Evolutionary conservation across 768 basidiomycete genomes (phyloP).

Genomic region (Megacollybia marginata): DNA sequence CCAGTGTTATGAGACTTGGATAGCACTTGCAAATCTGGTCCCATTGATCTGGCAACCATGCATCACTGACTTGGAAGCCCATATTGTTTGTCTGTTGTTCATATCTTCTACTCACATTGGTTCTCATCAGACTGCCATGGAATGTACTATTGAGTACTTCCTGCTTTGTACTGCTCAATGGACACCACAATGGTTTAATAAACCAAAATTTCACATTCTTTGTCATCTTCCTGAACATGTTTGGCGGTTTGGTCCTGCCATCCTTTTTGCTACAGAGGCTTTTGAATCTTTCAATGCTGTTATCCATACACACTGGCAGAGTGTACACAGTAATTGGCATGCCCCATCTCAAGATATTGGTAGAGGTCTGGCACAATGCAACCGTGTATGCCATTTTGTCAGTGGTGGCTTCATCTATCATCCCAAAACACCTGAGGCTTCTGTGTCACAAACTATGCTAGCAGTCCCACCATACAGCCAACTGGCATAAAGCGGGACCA

Average conservation of each 20-base stretch:
- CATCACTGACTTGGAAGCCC: constrained; percentile 23
- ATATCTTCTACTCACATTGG: background rate
- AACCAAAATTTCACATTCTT: constrained; percentile 32
- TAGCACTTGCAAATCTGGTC: constrained; percentile 22
- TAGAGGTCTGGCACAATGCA: too few relatives aligned
- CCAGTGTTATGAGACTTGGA: constrained; percentile 22
- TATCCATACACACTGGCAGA: too few relatives aligned
- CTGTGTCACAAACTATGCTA: too few relatives aligned
- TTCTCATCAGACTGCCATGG: constrained; percentile 13
- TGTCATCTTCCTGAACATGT: constrained; percentile 30
- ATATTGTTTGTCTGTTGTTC: constrained; percentile 29
- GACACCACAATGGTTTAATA: constrained; percentile 8
- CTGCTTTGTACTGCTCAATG: constrained; percentile 21
- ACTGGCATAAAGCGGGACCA: too few relatives aligned
- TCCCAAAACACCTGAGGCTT: too few relatives aligned
- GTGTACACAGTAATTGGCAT: too few relatives aligned
- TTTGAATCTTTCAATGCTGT: constrained; percentile 33
- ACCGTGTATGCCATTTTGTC: too few relatives aligned
- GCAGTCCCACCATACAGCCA: too few relatives aligned
- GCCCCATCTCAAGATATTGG: too few relatives aligned
- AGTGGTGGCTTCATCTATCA: too few relatives aligned
- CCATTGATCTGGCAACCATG: constrained; percentile 32
- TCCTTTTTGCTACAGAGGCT: constrained; percentile 33
- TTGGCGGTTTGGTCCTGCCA: constrained; percentile 31
- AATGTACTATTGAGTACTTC: constrained; percentile 26